Conservation (phyloP, 176 grass and related monocot genomes). For the Avena eriantha region DNA sequence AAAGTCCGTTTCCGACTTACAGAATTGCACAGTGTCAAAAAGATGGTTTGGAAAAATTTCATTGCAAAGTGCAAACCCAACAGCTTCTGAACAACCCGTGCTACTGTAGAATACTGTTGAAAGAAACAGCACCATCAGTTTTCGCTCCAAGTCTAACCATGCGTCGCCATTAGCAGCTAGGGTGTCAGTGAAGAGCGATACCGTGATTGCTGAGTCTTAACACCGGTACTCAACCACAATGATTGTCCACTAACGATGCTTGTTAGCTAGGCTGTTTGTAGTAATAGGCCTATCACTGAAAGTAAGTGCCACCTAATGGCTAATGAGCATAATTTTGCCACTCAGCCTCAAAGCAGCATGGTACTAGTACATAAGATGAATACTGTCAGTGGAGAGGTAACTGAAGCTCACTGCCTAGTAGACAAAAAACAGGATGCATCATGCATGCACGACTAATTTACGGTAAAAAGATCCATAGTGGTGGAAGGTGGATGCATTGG, state of each 20-base stretch:
- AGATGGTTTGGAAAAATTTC: constrained; percentile 5
- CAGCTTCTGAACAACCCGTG: constrained; percentile 44
- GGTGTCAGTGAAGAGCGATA: constrained; percentile 35
- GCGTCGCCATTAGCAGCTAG: constrained; percentile 45
- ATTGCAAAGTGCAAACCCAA: not conserved
- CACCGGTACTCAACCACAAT: constrained; percentile 41
- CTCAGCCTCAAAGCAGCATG: constrained; percentile 13
- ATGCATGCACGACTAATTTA: not conserved
- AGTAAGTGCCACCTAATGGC: constrained; percentile 42
- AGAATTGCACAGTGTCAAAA: not conserved
- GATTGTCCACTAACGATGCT: constrained; percentile 36
- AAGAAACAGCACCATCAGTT: constrained; percentile 26
- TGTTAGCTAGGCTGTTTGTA: constrained; percentile 49
- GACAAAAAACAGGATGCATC: not conserved
- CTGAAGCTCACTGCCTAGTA: constrained; percentile 30
- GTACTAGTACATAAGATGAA: constrained; percentile 1
- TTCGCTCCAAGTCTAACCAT: constrained; percentile 11
- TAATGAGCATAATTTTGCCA: constrained; percentile 46
- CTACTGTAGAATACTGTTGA: constrained; percentile 34
- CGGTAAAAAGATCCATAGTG: constrained; percentile 35
- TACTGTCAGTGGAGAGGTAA: constrained; percentile 46
- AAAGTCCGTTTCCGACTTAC: not conserved
- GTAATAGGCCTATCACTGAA: constrained; percentile 47
- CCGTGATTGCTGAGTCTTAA: constrained; percentile 49
- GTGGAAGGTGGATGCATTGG: constrained; percentile 25